Conservation (phyloP, 495 filamentous ascomycete genomes). For the Diplogelasinospora grovesii region DNA sequence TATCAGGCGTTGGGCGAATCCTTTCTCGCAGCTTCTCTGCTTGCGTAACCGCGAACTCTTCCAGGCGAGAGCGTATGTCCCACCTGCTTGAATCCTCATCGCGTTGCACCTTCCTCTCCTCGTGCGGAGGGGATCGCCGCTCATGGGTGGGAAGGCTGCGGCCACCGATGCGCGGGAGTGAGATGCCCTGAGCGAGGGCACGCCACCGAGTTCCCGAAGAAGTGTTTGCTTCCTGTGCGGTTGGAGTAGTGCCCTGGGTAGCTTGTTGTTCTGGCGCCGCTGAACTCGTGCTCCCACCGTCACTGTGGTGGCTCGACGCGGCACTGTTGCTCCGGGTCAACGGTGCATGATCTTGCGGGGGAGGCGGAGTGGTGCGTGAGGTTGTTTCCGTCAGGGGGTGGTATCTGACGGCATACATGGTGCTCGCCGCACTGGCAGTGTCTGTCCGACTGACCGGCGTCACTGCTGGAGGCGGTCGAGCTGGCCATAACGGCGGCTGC, state of each 20-base stretch:
- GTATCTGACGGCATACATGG: slow-evolving; percentile 77
- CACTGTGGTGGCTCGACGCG: slow-evolving; percentile 20
- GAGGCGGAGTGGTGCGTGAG: slow-evolving; percentile 32
- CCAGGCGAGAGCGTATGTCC: slow-evolving; percentile 38
- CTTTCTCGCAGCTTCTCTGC: slow-evolving; percentile 39
- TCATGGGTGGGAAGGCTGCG: too few species aligned
- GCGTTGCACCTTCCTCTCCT: background rate
- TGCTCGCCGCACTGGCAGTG: slow-evolving; percentile 63
- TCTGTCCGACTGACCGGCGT: slow-evolving; percentile 75
- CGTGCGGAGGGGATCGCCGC: too few species aligned
- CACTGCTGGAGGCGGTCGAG: slow-evolving; percentile 55
- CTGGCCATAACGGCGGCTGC: slow-evolving; percentile 46
- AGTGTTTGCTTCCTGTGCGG: too few species aligned
- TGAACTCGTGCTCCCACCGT: slow-evolving; percentile 15
- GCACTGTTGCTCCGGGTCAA: slow-evolving; percentile 29
- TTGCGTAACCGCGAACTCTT: slow-evolving; percentile 42
- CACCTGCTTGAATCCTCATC: slow-evolving; percentile 23
- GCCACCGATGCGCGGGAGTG: slow-evolving; percentile 13
- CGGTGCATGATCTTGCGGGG: slow-evolving; percentile 18
- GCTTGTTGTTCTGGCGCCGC: slow-evolving; percentile 7
- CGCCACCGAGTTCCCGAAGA: slow-evolving; percentile 21
- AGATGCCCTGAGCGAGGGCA: slow-evolving; percentile 15
- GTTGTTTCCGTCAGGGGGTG: slow-evolving; percentile 68
- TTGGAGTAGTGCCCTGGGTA: background rate
- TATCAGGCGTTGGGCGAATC: slow-evolving; percentile 40